A percentile compares a stretch with the other conserved stretches of the same genome.
phyloP scores from a whole-genome alignment of 305 asterid genomes.

The Fraxinus latifolia region DNA sequence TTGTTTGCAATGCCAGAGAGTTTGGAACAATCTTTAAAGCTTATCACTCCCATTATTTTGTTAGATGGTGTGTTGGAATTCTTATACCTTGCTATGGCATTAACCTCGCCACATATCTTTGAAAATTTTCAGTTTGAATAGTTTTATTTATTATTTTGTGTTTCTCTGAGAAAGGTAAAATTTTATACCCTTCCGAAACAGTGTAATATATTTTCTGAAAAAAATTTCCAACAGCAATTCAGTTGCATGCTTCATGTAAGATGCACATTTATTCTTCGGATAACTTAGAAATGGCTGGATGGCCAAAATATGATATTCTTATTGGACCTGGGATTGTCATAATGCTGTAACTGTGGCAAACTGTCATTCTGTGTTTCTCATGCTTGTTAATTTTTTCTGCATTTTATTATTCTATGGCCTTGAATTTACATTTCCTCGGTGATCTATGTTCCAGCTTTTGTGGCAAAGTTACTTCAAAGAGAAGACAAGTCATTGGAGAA shows the following conservation, averaged over 20 bases:
- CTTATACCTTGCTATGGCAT: background rate
- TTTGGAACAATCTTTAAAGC: background rate
- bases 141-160: background rate
- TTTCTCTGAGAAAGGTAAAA: background rate
- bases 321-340: background rate
- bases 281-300: background rate
- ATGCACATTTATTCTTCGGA: background rate
- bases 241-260: background rate
- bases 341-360: background rate
- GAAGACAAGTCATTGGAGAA: constrained; percentile 41
- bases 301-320: background rate
- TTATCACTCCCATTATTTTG: background rate
- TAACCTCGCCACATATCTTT: background rate
- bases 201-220: background rate
- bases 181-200: background rate
- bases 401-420: background rate
- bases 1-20: background rate
- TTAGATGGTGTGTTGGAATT: background rate
- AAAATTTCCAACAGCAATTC: background rate
- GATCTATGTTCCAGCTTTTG: constrained; percentile 56
- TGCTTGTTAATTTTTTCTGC: background rate
- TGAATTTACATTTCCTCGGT: background rate
- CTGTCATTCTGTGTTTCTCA: background rate
- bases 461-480: constrained; percentile 41
- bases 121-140: background rate